A percentile compares a stretch with the other conserved stretches of the same genome.
These are phyloP conservation scores for Cunninghamia lanceolata DNA, from an alignment of 75 land plant species.

Conservation along the genomic window DNA sequence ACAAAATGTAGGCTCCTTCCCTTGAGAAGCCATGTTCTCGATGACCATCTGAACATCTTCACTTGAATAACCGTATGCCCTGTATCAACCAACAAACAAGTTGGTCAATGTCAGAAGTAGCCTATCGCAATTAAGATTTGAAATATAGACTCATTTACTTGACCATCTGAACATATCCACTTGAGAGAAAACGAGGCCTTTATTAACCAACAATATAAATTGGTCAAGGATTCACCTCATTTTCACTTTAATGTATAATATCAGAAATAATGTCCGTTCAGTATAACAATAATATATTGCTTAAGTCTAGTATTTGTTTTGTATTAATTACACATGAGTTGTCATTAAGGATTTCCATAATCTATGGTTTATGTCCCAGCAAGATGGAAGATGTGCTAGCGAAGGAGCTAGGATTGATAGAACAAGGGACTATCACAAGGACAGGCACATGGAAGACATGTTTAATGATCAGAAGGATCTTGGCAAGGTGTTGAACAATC, in stretches of 20 bases:
- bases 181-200: neutral
- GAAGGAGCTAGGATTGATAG: too few relatives aligned
- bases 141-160: neutral
- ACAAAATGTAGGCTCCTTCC: slow-evolving; percentile 97
- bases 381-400: too few relatives aligned
- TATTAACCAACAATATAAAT: neutral
- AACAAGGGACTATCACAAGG: too few relatives aligned
- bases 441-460: too few relatives aligned
- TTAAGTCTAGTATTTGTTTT: too few relatives aligned
- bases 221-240: neutral
- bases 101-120: neutral
- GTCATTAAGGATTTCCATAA: too few relatives aligned
- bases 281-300: too few relatives aligned
- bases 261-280: too few relatives aligned
- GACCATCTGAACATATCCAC: neutral
- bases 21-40: slow-evolving; percentile 95
- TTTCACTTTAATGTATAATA: neutral
- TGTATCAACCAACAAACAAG: slow-evolving; percentile 23
- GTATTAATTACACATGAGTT: too few relatives aligned
- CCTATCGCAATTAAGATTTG: neutral
- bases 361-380: too few relatives aligned
- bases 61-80: slow-evolving; percentile 97
- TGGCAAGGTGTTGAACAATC: too few relatives aligned
- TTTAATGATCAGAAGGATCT: too few relatives aligned
- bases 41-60: slow-evolving; percentile 99